These are phyloP conservation scores for Exophiala alcalophila DNA, from an alignment of 2,329 filamentous ascomycete genomes.

Conservation along the genomic window DNA sequence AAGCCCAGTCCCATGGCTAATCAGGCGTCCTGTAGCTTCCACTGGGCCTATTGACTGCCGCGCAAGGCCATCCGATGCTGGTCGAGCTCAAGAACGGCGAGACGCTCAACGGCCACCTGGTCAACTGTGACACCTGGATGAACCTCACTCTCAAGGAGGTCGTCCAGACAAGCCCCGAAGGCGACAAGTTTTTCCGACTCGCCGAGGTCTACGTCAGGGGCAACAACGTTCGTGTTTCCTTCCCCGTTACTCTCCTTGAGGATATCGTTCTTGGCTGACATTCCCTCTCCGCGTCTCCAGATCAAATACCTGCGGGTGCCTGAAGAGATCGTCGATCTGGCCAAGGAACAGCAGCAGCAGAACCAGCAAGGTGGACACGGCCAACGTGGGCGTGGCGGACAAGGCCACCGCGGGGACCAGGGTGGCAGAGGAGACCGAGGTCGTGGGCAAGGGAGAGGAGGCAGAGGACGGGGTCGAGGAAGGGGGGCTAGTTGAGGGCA, in stretches of 20 bases:
- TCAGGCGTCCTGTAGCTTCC: no score
- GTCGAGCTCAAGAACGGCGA: slow-evolving; percentile 97
- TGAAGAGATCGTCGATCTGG: slow-evolving; percentile 92
- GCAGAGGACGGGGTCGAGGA: slow-evolving; percentile 45
- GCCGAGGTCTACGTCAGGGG: slow-evolving; percentile 95
- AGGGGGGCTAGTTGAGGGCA: slow-evolving; percentile 32
- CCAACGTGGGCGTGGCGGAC: slow-evolving; percentile 33
- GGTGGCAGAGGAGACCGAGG: slow-evolving; percentile 40
- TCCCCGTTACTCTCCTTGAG: background rate
- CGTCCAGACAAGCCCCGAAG: slow-evolving; percentile 91
- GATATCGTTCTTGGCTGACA: background rate
- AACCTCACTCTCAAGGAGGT: slow-evolving; percentile 97
- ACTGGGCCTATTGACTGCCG: slow-evolving; percentile 82
- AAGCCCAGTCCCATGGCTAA: slow-evolving; percentile 1
- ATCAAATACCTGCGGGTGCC: slow-evolving; percentile 98
- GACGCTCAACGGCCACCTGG: slow-evolving; percentile 91
- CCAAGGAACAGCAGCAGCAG: slow-evolving; percentile 82
- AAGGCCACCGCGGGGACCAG: slow-evolving; percentile 41
- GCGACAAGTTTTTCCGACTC: slow-evolving; percentile 87
- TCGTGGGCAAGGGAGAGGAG: slow-evolving; percentile 38
- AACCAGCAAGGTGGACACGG: slow-evolving; percentile 24
- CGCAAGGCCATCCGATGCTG: slow-evolving; percentile 96
- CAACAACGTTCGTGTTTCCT: slow-evolving; percentile 71
- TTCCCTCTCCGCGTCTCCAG: slow-evolving; percentile 47
- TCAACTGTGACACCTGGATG: slow-evolving; percentile 99